These are phyloP conservation scores for Stylosanthes scabra DNA, from an alignment of 331 rosid species.

Conservation along the genomic window DNA sequence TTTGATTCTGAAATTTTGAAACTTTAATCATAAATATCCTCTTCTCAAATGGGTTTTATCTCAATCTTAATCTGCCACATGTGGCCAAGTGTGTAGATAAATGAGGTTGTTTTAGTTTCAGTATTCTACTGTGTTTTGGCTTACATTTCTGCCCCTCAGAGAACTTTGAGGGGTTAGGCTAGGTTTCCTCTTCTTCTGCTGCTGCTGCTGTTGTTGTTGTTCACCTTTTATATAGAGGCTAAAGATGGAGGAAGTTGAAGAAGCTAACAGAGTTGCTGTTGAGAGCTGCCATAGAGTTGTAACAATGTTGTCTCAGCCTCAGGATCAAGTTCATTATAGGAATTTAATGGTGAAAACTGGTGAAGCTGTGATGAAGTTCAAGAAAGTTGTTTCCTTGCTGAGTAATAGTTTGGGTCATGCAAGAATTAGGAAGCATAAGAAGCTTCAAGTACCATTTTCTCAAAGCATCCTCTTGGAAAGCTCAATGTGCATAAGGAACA, in stretches of 20 bases:
- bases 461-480: slow-evolving; percentile 58
- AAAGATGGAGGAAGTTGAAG: slow-evolving; percentile 82
- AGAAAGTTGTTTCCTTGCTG: slow-evolving; percentile 71
- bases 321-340: slow-evolving; percentile 52
- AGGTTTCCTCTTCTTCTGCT: slow-evolving; percentile 3
- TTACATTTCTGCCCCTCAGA: slow-evolving; percentile 27
- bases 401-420: slow-evolving; percentile 71
- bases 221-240: slow-evolving; percentile 9
- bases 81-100: slow-evolving; percentile 34
- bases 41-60: slow-evolving; percentile 39
- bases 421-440: slow-evolving; percentile 67
- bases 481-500: slow-evolving; percentile 45
- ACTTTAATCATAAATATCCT: slow-evolving; percentile 1
- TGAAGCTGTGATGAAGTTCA: slow-evolving; percentile 70
- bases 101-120: slow-evolving; percentile 1
- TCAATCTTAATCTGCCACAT: slow-evolving; percentile 24
- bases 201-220: neutral
- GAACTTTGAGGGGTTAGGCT: slow-evolving; percentile 24
- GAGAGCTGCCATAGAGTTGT: slow-evolving; percentile 74
- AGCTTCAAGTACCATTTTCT: slow-evolving; percentile 57
- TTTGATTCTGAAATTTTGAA: slow-evolving; percentile 23
- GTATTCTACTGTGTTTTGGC: slow-evolving; percentile 28
- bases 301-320: slow-evolving; percentile 61
- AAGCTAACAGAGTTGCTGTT: slow-evolving; percentile 77
- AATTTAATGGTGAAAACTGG: slow-evolving; percentile 65